Conservation (phyloP, 768 basidiomycete species). For the Mycena crocata region DNA sequence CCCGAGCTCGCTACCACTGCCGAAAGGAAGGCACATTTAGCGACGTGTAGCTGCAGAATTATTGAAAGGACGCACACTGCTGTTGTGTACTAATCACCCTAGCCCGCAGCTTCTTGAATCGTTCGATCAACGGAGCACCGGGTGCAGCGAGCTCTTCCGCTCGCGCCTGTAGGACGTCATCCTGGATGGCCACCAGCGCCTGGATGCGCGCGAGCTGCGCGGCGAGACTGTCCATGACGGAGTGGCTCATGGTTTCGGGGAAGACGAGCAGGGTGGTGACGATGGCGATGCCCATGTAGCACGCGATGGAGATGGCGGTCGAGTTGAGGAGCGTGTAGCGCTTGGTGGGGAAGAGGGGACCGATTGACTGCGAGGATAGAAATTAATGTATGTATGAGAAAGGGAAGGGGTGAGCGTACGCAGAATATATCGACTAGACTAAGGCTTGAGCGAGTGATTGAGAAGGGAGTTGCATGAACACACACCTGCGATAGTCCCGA, state of each 20-base stretch:
- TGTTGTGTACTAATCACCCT: slow-evolving; percentile 14
- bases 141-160: background rate
- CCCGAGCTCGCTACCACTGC: slow-evolving; percentile 48
- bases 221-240: slow-evolving; percentile 45
- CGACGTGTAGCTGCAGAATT: background rate
- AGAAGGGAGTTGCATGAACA: background rate
- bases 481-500: slow-evolving; percentile 55
- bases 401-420: slow-evolving; percentile 38
- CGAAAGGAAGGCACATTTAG: background rate
- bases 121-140: background rate
- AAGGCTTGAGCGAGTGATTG: background rate
- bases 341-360: slow-evolving; percentile 61
- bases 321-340: slow-evolving; percentile 57
- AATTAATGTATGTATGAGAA: background rate
- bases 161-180: slow-evolving; percentile 34
- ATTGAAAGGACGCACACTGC: slow-evolving; percentile 6
- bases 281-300: slow-evolving; percentile 62
- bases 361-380: slow-evolving; percentile 47
- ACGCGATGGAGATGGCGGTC: slow-evolving; percentile 56
- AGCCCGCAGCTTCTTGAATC: slow-evolving; percentile 12
- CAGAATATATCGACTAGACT: slow-evolving; percentile 51
- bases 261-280: slow-evolving; percentile 60
- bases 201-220: slow-evolving; percentile 44
- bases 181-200: slow-evolving; percentile 46
- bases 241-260: slow-evolving; percentile 62